Percentiles rank a stretch among this genome's conserved stretches.
phyloP scores from a whole-genome alignment of 2,329 filamentous ascomycete genomes.

The Colletotrichum horii region DNA sequence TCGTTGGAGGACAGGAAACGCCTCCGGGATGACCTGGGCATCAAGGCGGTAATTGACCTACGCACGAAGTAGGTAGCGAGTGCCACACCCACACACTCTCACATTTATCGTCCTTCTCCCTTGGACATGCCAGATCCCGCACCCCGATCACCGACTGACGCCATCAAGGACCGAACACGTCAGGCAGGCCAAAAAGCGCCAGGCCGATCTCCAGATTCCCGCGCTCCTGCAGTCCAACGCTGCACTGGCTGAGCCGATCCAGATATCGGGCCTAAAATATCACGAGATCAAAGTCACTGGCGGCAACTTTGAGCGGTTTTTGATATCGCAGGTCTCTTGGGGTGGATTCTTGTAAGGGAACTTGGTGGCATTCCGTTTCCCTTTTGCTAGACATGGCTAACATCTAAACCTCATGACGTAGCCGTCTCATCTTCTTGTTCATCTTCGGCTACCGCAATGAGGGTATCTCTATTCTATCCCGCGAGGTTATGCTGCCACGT shows the following conservation, averaged over 20 bases:
- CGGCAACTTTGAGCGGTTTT: conserved; percentile 68
- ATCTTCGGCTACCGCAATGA: conserved; percentile 69
- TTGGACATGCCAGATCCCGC: conserved; percentile 1
- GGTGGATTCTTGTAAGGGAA: conserved; percentile 62
- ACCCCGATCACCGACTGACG: neutral
- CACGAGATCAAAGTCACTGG: conserved; percentile 77
- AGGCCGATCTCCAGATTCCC: conserved; percentile 48
- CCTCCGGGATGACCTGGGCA: conserved; percentile 64
- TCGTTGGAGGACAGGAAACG: conserved; percentile 66
- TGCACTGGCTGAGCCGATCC: conserved; percentile 57
- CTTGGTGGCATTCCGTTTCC: neutral
- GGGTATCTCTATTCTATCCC: conserved; percentile 72
- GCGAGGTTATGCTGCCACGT: conserved; percentile 72
- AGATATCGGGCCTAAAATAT: conserved; percentile 70
- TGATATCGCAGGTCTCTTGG: conserved; percentile 73
- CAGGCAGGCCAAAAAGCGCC: conserved; percentile 68
- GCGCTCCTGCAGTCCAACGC: conserved; percentile 53
- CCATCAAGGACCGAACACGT: conserved; percentile 71
- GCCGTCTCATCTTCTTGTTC: conserved; percentile 68
- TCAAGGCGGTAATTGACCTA: conserved; percentile 79
- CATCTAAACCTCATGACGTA: conserved; percentile 27
- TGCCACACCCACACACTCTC: neutral
- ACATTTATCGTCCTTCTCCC: neutral
- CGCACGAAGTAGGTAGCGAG: conserved; percentile 67
- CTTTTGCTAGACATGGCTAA: neutral